These are phyloP conservation scores for Rhizopus microsporus DNA, from an alignment of 371 early-diverging fungal genomes.

Conservation along the genomic window DNA sequence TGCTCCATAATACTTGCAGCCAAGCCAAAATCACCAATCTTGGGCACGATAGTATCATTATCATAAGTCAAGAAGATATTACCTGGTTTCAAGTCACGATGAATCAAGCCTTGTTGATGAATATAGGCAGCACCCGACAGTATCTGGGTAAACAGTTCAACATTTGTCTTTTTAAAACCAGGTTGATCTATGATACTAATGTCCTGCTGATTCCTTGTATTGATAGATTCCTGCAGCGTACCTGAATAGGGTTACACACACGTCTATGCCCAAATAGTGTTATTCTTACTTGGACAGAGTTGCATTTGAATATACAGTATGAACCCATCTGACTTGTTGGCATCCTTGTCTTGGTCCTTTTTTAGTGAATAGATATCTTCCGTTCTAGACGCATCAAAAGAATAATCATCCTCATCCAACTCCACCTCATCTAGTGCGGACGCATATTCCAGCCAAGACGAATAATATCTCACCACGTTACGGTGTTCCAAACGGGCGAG, in stretches of 20 bases:
- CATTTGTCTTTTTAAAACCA: conserved; percentile 22
- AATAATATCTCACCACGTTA: conserved; percentile 91
- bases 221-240: conserved; percentile 49
- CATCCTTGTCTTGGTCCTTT: not conserved
- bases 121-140: conserved; percentile 71
- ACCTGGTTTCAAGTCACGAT: conserved; percentile 81
- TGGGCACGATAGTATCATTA: conserved; percentile 58
- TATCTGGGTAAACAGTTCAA: conserved; percentile 54
- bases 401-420: conserved; percentile 7
- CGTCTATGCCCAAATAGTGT: not conserved
- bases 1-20: conserved; percentile 54
- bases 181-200: not conserved
- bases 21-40: conserved; percentile 90
- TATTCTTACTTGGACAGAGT: conserved; percentile 67
- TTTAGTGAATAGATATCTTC: not conserved
- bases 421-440: conserved; percentile 14
- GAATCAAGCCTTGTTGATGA: conserved; percentile 72
- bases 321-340: conserved; percentile 36
- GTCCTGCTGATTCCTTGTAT: conserved; percentile 31
- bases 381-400: not conserved
- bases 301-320: conserved; percentile 87
- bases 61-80: conserved; percentile 69
- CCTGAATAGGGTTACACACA: conserved; percentile 22
- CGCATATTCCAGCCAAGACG: conserved; percentile 89
- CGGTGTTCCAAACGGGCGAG: conserved; percentile 86